phyloP scores from a whole-genome alignment of 139 green algal genomes.

The Chlorella sp. region DNA sequence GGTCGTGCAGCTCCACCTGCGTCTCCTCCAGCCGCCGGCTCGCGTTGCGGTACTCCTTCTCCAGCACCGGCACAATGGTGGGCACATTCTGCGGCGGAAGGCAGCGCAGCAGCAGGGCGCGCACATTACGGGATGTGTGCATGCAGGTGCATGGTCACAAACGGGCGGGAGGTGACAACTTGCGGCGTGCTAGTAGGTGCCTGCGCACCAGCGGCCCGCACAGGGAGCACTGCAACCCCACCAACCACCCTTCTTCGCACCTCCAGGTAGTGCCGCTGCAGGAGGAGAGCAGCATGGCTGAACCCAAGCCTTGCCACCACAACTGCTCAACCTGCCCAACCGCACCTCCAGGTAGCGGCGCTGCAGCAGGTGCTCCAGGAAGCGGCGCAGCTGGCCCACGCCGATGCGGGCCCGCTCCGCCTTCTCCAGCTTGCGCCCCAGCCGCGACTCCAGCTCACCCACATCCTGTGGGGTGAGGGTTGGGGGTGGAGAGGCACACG shows the following conservation, averaged over 20 bases:
- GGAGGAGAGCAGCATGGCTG: too few relatives aligned
- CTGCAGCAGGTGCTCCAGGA: slow-evolving; percentile 93
- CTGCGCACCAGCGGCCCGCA: too few relatives aligned
- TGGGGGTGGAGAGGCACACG: neutral
- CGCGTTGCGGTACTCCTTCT: slow-evolving; percentile 82
- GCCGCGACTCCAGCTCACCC: slow-evolving; percentile 70
- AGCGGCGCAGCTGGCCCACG: slow-evolving; percentile 84
- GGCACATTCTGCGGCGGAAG: slow-evolving; percentile 93
- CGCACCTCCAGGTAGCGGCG: slow-evolving; percentile 81
- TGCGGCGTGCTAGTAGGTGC: too few relatives aligned
- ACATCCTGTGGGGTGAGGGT: slow-evolving; percentile 54
- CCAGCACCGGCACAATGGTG: slow-evolving; percentile 90
- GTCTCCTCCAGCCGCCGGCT: slow-evolving; percentile 59
- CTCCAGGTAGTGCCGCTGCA: too few relatives aligned
- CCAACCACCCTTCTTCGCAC: too few relatives aligned
- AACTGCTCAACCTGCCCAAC: too few relatives aligned
- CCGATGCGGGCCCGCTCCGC: slow-evolving; percentile 83
- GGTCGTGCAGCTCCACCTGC: slow-evolving; percentile 66
- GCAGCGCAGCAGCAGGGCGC: slow-evolving; percentile 88
- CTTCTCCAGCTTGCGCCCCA: slow-evolving; percentile 64
- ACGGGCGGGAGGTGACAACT: too few relatives aligned
- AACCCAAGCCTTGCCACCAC: too few relatives aligned
- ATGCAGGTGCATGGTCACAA: too few relatives aligned
- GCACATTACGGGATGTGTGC: too few relatives aligned
- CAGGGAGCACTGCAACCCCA: too few relatives aligned